Percentiles rank a stretch among this genome's conserved stretches.
Evolutionary conservation across 768 basidiomycete species (phyloP).

Genomic region (Podaxis rugospora): DNA sequence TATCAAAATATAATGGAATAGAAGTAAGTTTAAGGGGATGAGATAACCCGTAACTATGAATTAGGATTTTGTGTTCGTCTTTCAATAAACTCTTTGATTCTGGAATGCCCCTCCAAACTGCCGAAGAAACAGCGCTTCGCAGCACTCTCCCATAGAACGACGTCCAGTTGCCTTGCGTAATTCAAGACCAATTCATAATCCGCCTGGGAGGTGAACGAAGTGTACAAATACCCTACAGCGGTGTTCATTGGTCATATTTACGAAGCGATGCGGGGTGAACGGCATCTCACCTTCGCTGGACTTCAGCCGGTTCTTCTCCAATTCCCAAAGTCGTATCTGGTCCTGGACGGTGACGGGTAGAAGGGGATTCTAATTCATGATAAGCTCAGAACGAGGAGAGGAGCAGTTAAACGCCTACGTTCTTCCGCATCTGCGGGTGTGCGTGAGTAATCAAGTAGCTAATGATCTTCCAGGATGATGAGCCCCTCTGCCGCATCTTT

Average conservation of each 20-base stretch:
- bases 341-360: conserved; percentile 97
- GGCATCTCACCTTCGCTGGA: conserved; percentile 71
- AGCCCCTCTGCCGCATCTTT: neutral
- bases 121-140: conserved; percentile 80
- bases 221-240: conserved; percentile 78
- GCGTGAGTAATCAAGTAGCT: conserved; percentile 92
- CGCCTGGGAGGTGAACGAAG: conserved; percentile 76
- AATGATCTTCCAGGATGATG: conserved; percentile 65
- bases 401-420: conserved; percentile 39
- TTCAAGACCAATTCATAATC: conserved; percentile 86
- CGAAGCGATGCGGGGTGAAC: conserved; percentile 14
- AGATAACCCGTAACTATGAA: neutral
- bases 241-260: conserved; percentile 19
- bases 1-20: neutral
- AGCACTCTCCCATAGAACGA: conserved; percentile 80
- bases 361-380: conserved; percentile 68
- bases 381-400: conserved; percentile 19
- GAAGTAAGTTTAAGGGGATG: neutral
- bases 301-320: conserved; percentile 89
- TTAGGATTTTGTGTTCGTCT: conserved; percentile 36
- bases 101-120: conserved; percentile 69
- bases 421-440: conserved; percentile 96
- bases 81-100: conserved; percentile 79
- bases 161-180: conserved; percentile 79
- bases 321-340: conserved; percentile 96